Evolutionary conservation across 2,329 filamentous ascomycete species (phyloP), one percentile per base, ranked within the genome.

Genomic region (Aspergillus sp.): DNA sequence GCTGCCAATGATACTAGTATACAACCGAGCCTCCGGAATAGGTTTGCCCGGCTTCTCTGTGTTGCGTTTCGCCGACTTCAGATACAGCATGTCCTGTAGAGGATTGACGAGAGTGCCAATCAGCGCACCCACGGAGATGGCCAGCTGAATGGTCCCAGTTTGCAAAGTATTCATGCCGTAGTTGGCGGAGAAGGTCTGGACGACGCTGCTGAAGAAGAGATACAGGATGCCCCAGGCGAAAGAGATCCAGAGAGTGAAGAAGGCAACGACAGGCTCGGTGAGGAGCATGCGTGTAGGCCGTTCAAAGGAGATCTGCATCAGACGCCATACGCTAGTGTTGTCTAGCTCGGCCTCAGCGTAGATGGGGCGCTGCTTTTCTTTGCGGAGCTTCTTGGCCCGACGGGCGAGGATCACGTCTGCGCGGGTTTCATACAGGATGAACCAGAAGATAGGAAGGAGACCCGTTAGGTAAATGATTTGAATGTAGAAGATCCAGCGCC

Each of bases 401-500:
- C 68, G 71, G 21, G 69, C 66, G 5, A 80, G 67, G 47, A 80
- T 78, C 13, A 80, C 76, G 56, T 80, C 77, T 8, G 71, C 73
- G 15, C 78, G 73, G 2, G 78, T 80, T 58, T 80, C 78, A 8
- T 71, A 69, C 19, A 80, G 73, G 38, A 80, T 67, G 2, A 81
- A 57, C 65, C 72, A 77, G 44, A 81, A 71, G 1, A 80, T 50
- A 0, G 79, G 77, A 1, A 80, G 73, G 5, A 79, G 63, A 0
- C 68, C 77, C 3, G 74, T 74, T 36, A 79, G 78, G 61, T 79
- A 76, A 50, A 80, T 77, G 32, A 81, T 79, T 19, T 80, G 78
- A 25, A 77, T 70, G 27, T 78, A 73, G 62, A 78, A 81, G 39
- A 81, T 79, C 78, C 79, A 81, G 64, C 77, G 67, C 78, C 78